A percentile compares a stretch with the other conserved stretches of the same genome.
Conservation (phyloP, 2,329 filamentous ascomycete genomes). For the Raffaelea albimanens region DNA sequence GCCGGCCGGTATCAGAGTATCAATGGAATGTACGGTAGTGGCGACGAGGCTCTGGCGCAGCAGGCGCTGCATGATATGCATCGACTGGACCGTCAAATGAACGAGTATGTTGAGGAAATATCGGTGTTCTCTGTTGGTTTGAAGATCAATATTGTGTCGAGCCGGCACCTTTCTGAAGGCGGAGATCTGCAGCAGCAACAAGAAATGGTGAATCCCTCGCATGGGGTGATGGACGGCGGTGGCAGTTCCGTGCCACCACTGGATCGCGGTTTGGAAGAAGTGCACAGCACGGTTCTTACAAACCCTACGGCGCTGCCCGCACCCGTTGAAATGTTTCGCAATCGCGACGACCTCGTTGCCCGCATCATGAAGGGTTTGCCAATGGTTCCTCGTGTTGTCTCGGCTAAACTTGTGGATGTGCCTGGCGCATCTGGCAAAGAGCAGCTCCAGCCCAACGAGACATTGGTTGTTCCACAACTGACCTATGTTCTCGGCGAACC, state of each 20-base stretch:
- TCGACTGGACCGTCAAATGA: not conserved
- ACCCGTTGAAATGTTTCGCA: not conserved
- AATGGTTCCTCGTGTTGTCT: not conserved
- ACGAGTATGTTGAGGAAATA: conserved; percentile 2
- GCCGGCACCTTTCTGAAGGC: no score
- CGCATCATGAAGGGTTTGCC: not conserved
- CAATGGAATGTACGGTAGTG: not conserved
- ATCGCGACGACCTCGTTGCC: not conserved
- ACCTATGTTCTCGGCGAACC: not conserved
- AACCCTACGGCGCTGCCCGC: not conserved
- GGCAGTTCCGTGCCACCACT: no score
- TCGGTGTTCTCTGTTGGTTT: not conserved
- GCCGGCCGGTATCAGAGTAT: not conserved
- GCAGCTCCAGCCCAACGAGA: not conserved
- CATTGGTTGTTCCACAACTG: not conserved
- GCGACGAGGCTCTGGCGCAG: not conserved
- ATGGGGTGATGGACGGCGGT: no score
- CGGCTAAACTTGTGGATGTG: not conserved
- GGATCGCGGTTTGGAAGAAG: not conserved
- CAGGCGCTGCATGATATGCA: not conserved
- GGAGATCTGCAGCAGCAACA: no score
- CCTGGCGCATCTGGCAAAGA: not conserved
- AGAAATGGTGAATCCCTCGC: no score
- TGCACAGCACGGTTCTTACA: not conserved
- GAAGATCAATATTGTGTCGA: no score